A percentile compares a stretch with the other conserved stretches of the same genome.
Conservation (phyloP, 1,284 basidiomycete genomes). For the Pyrrhoderma lamaoense region DNA sequence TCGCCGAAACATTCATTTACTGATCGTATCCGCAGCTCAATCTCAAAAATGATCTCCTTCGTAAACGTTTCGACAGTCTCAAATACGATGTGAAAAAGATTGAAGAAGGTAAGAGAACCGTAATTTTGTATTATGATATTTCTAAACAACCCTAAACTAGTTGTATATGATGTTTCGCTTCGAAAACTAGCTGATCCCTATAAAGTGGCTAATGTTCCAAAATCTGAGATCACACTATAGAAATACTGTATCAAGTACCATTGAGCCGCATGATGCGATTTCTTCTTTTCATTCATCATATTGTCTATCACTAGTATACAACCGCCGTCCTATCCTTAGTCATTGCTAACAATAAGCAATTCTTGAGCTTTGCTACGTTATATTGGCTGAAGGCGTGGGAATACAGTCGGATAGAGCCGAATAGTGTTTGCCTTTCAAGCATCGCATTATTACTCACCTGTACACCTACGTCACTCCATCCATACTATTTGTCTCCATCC, state of each 20-base stretch:
- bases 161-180: slow-evolving; percentile 80
- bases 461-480: background rate
- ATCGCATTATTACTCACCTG: background rate
- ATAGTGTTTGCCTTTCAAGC: background rate
- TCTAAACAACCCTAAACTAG: slow-evolving; percentile 31
- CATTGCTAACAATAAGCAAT: too few species aligned
- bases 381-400: too few species aligned
- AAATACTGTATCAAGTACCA: background rate
- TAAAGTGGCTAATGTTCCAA: background rate
- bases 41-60: slow-evolving; percentile 76
- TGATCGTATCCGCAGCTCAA: slow-evolving; percentile 50
- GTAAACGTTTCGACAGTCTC: slow-evolving; percentile 72
- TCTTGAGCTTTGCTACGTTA: too few species aligned
- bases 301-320: too few species aligned
- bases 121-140: slow-evolving; percentile 1
- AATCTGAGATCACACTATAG: background rate
- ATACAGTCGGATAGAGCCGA: too few species aligned
- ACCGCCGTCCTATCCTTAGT: too few species aligned
- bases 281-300: too few species aligned
- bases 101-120: slow-evolving; percentile 63
- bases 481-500: background rate
- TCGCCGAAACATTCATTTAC: background rate
- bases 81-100: slow-evolving; percentile 89
- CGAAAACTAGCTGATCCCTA: slow-evolving; percentile 46
- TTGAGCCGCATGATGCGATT: too few species aligned